A percentile compares a stretch with the other conserved stretches of the same genome.
These are phyloP conservation scores for Sugiyamaella castrensis DNA, from an alignment of 1,139 yeast species.

Conservation along the genomic window DNA sequence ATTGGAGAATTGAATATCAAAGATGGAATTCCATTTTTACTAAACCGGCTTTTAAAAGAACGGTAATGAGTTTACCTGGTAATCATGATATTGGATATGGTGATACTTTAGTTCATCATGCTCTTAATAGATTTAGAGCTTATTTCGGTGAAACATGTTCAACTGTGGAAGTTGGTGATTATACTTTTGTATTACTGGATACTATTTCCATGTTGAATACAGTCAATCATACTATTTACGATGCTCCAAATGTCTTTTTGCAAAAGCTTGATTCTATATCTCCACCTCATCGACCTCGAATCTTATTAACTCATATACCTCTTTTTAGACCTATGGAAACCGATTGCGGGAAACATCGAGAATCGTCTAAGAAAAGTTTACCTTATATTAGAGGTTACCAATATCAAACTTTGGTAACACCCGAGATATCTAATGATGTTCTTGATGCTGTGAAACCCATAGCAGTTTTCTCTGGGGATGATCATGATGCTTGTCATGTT, in stretches of 20 bases:
- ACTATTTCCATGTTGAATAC: conserved; percentile 71
- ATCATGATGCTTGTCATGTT: conserved; percentile 90
- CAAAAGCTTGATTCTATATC: conserved; percentile 23
- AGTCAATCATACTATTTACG: conserved; percentile 42
- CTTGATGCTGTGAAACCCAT: conserved; percentile 58
- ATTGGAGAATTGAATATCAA: conserved; percentile 69
- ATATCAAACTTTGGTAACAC: conserved; percentile 71
- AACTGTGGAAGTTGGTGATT: conserved; percentile 62
- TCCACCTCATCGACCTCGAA: conserved; percentile 50
- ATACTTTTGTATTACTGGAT: conserved; percentile 72
- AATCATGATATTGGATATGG: conserved; percentile 97
- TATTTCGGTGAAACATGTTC: conserved; percentile 71
- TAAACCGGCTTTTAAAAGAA: conserved; percentile 45
- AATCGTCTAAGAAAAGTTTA: conserved; percentile 52
- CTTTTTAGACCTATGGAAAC: conserved; percentile 56
- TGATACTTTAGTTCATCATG: conserved; percentile 52
- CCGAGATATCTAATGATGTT: conserved; percentile 55
- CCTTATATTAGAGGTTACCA: conserved; percentile 64
- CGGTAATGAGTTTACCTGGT: conserved; percentile 68
- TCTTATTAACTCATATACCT: conserved; percentile 79
- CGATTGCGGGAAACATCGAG: conserved; percentile 68
- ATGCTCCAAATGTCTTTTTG: conserved; percentile 45
- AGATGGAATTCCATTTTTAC: conserved; percentile 67
- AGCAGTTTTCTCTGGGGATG: conserved; percentile 85
- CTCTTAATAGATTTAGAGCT: conserved; percentile 60